Base-by-base conservation (phyloP, 2,329 filamentous ascomycete species). In the Myotisia sp. region DNA sequence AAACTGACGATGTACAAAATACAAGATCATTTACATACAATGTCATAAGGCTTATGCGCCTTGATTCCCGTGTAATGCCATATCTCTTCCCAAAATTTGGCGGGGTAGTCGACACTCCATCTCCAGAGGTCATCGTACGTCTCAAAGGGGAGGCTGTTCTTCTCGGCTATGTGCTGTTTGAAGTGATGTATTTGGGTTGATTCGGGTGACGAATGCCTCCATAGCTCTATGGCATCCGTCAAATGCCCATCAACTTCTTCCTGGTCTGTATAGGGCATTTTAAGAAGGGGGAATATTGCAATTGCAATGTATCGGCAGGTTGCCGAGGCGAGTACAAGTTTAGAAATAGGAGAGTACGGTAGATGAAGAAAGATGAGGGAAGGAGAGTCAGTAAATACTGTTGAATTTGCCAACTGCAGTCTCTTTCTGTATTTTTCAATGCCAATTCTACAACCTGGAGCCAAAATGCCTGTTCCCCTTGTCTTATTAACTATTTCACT, bases 41-140 rank as follows among this genome's bases (percentile, higher is more conserved):
- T 48, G 7, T 53, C 41, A 42, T 61, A 86, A 5, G 64, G 56
- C 47, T 63, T 64, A 16, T 79, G 79, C 4, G 81, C 73, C 42
- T 67, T 74, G 45, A 95, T 69, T 27, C 79, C 79, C 2, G 80
- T 80, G 56, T 79, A 86, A 26, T 80, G 65, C 86, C 86, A 94
- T 6, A 84, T 70, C 36, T 85, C 77, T 32, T 70, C 74, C 87
- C 87, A 95, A 55, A 94, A 92, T 1, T 68, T 62, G 16, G 74
- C 68, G 5, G 84, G 68, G 46, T 87, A 67, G 5, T 78, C 70
- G 42, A 90, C 69, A 44, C 84, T 93, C 87, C 87, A 95, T 52
- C 70, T 62, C 60, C 87, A 80, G 6, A 95, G 68, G n/a, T 73
- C 73, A 13, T 75, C 60, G 50, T 93, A 93, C 42, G 66, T 72